Conservation (phyloP, 257 asterid genomes). For the Solanum chmielewskii region DNA sequence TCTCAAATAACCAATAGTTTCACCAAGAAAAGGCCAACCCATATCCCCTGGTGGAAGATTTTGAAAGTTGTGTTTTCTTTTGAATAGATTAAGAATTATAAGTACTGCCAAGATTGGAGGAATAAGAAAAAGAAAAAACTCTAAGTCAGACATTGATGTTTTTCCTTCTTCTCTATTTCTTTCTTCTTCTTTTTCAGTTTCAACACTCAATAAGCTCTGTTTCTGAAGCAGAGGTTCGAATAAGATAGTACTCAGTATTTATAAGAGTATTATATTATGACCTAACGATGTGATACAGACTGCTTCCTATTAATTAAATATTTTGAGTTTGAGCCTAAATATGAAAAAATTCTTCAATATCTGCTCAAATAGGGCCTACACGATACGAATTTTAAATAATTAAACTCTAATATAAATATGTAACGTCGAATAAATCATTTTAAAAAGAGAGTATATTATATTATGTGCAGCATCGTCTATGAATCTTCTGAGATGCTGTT, state of each 20-base stretch:
- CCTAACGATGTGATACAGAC: no score
- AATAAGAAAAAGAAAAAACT: conserved; percentile 32
- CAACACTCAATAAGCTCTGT: neutral
- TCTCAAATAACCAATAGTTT: conserved; percentile 60
- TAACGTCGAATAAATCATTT: rapidly evolving
- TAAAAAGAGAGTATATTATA: neutral
- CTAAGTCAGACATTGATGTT: conserved; percentile 30
- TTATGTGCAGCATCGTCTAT: neutral
- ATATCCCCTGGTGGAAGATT: conserved; percentile 85
- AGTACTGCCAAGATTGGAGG: conserved; percentile 21
- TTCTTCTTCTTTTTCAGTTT: neutral
- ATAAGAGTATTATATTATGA: neutral
- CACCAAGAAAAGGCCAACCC: conserved; percentile 98
- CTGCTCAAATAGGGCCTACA: no score
- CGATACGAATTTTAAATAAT: no score
- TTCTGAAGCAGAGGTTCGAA: neutral
- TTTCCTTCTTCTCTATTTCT: neutral
- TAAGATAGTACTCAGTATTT: neutral
- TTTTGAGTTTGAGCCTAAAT: no score
- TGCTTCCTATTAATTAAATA: no score
- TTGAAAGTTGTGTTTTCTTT: conserved; percentile 18
- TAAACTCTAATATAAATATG: no score
- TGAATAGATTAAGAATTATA: conserved; percentile 15
- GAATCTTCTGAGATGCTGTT: conserved; percentile 4
- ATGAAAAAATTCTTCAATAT: no score